Evolutionary conservation across 495 filamentous ascomycete genomes (phyloP).

Genomic region (Cudoniella acicularis): DNA sequence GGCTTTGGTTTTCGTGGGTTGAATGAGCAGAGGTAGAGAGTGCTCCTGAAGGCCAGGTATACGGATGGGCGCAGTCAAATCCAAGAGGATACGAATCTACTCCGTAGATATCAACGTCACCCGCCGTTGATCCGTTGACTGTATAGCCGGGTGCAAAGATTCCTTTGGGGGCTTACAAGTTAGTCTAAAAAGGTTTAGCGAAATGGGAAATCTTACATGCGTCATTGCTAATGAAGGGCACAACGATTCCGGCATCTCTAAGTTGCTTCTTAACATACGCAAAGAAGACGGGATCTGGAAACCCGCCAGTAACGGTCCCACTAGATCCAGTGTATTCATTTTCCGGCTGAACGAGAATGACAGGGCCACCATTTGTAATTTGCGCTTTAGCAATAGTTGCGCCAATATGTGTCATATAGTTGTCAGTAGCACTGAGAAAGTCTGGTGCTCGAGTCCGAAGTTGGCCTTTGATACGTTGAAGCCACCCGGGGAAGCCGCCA

Average conservation of each 20-base stretch:
- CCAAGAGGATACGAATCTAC: constrained; percentile 71
- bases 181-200: not conserved
- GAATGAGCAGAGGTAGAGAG: constrained; percentile 44
- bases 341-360: constrained; percentile 76
- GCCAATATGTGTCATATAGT: constrained; percentile 53
- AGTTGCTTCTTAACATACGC: constrained; percentile 65
- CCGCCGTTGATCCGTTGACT: constrained; percentile 59
- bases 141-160: constrained; percentile 48
- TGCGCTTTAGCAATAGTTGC: constrained; percentile 67
- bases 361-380: constrained; percentile 74
- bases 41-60: constrained; percentile 42
- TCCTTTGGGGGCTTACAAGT: constrained; percentile 23
- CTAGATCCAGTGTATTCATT: constrained; percentile 60
- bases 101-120: constrained; percentile 74
- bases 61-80: constrained; percentile 53
- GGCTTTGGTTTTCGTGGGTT: constrained; percentile 55
- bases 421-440: constrained; percentile 64
- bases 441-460: constrained; percentile 56
- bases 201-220: constrained; percentile 33
- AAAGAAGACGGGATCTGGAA: constrained; percentile 63
- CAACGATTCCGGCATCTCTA: constrained; percentile 62
- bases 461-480: constrained; percentile 57
- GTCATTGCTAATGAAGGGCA: constrained; percentile 78
- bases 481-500: constrained; percentile 51
- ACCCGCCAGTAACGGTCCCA: constrained; percentile 29